Base-by-base conservation (phyloP, 208 protist genomes). In the Trypanosoma caninum region DNA sequence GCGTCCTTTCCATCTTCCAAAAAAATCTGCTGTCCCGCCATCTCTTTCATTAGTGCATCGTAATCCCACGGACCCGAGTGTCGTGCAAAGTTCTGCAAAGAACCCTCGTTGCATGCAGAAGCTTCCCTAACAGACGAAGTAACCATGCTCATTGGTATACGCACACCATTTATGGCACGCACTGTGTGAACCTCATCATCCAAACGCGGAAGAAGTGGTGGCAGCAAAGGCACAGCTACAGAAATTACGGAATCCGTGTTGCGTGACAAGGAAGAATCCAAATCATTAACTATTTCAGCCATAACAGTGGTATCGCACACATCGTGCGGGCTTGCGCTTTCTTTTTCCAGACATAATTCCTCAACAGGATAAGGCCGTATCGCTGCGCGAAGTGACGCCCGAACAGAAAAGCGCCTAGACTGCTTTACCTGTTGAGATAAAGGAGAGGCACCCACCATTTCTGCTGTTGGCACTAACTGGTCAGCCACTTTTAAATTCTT, bases 131-230 rank as follows among this genome's bases (percentile, higher is more conserved):
- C 69, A 2, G 81, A 89, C 34, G 71, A 33, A 0, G 78, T 73
- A 31, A 93, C 65, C 72, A 95, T 72, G 58, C 74, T 91, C 41
- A 80, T 80, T 35, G 85, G 85, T 40, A 95, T 93, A 6, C 41
- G 65, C 22, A 86, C 79, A 20, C 85, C 89, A 57, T 91, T 88
- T 33, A 95, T 87, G 46, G 85, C 78, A 0, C 50, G 59, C n/a
- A 91, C 78, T 22, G 69, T 78, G 45, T 82, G 64, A n/a, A 53
- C 45, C 23, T 82, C 27, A 1, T 45, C 50, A 44, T 86, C 78
- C 5, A 93, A 5, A 42, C 70, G 37, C 13, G 50, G 52, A 7
- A 80, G 82, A 37, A 89, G 60, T 2, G 22, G 31, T 37, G 20
- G 25, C 27, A 33, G 23, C 9, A 33, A 13, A 35, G 33, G 41